phyloP scores from a whole-genome alignment of 2,329 filamentous ascomycete genomes.

The Thielaviopsis ethacetica region DNA sequence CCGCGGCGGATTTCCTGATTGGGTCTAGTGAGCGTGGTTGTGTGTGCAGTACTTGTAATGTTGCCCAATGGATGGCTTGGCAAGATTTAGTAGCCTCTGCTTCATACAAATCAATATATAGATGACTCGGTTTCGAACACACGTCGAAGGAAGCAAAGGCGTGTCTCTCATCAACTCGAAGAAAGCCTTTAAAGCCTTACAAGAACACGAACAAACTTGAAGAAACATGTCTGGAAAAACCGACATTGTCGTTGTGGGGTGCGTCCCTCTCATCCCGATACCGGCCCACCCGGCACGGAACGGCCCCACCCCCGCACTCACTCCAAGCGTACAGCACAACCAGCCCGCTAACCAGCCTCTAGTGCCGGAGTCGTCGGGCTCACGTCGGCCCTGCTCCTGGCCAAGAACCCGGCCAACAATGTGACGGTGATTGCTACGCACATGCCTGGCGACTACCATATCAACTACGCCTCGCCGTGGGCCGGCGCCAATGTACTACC shows the following conservation, averaged over 20 bases:
- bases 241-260: constrained; percentile 12
- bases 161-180: no score
- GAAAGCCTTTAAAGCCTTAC: background rate
- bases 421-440: constrained; percentile 69
- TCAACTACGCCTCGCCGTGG: constrained; percentile 82
- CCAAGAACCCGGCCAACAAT: constrained; percentile 26
- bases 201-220: background rate
- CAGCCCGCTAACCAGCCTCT: background rate
- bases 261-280: background rate
- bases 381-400: constrained; percentile 32
- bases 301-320: background rate
- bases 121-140: no score
- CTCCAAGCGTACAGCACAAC: background rate
- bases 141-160: no score
- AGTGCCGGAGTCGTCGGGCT: constrained; percentile 35
- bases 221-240: constrained; percentile 3
- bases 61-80: background rate
- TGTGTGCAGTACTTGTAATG: background rate
- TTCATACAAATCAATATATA: no score
- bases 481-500: constrained; percentile 69
- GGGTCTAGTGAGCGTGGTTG: background rate
- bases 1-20: background rate
- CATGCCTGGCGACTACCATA: constrained; percentile 86
- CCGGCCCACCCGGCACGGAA: background rate
- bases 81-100: background rate